Conservation (phyloP, 257 asterid species). For the Verbena officinalis region DNA sequence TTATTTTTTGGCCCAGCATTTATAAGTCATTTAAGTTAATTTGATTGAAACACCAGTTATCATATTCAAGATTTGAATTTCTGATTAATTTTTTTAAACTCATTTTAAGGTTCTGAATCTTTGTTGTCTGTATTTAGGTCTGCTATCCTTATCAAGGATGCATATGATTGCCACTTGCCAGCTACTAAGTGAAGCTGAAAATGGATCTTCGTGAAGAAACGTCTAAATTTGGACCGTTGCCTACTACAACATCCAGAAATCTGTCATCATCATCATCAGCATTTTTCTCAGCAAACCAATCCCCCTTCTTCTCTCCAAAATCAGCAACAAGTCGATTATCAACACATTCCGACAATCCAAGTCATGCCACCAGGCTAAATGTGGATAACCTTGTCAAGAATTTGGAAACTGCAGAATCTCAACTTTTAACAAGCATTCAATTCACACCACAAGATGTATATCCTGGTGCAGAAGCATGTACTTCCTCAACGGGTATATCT, state of each 20-base stretch:
- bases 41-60: slow-evolving; percentile 8
- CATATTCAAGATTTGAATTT: slow-evolving; percentile 21
- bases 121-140: slow-evolving; percentile 39
- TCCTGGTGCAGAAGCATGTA: slow-evolving; percentile 20
- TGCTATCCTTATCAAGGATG: slow-evolving; percentile 40
- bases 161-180: slow-evolving; percentile 28
- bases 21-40: not conserved
- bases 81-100: slow-evolving; percentile 5
- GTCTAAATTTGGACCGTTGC: slow-evolving; percentile 53
- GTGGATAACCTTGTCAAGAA: slow-evolving; percentile 33
- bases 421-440: slow-evolving; percentile 39
- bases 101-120: slow-evolving; percentile 17
- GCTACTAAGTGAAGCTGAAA: slow-evolving; percentile 41
- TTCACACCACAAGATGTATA: slow-evolving; percentile 38
- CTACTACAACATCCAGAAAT: slow-evolving; percentile 67
- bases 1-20: slow-evolving; percentile 1
- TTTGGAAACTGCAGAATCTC: slow-evolving; percentile 41
- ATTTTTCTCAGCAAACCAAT: slow-evolving; percentile 91
- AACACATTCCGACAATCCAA: slow-evolving; percentile 34
- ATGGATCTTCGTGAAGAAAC: slow-evolving; percentile 80
- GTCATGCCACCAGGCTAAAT: slow-evolving; percentile 31
- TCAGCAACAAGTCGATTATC: slow-evolving; percentile 38
- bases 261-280: slow-evolving; percentile 90
- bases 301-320: slow-evolving; percentile 91
- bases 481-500: slow-evolving; percentile 54